Evolutionary conservation across 1,139 yeast genomes (phyloP).

Genomic region (Candida sojae): DNA sequence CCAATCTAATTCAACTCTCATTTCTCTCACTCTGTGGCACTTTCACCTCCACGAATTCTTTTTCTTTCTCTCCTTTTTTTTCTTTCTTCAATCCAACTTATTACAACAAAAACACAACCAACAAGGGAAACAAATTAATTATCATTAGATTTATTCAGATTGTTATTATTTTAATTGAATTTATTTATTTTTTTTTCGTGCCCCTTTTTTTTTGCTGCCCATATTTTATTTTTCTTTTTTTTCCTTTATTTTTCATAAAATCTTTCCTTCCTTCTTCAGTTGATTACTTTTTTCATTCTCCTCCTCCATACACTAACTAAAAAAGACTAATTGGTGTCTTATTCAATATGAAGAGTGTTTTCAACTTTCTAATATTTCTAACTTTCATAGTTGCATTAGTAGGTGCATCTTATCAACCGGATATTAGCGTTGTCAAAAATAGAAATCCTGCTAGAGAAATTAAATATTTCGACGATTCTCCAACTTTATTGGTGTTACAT

Average conservation of each 20-base stretch:
- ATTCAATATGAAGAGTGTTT: conserved; percentile 1
- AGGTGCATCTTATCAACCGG: conserved; percentile 17
- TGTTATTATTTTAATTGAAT: no score
- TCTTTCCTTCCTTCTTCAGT: neutral
- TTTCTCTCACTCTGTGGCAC: no score
- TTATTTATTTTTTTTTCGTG: no score
- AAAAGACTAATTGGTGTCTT: neutral
- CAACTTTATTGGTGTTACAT: conserved; percentile 44
- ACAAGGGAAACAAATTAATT: no score
- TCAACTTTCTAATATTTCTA: conserved; percentile 2
- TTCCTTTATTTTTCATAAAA: neutral
- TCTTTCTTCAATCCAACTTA: no score
- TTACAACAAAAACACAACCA: no score
- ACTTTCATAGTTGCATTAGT: conserved; percentile 2
- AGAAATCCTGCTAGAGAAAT: conserved; percentile 19
- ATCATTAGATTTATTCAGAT: no score
- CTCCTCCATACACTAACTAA: neutral
- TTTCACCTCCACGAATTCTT: no score
- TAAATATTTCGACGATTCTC: conserved; percentile 58
- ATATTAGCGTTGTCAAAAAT: conserved; percentile 16
- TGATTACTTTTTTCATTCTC: neutral
- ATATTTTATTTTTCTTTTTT: neutral
- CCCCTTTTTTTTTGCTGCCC: no score
- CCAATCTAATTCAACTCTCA: no score
- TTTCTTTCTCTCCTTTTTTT: no score